These are phyloP conservation scores for Pseudocercospora crystallina DNA, from an alignment of 2,329 filamentous ascomycete species.

Conservation along the genomic window DNA sequence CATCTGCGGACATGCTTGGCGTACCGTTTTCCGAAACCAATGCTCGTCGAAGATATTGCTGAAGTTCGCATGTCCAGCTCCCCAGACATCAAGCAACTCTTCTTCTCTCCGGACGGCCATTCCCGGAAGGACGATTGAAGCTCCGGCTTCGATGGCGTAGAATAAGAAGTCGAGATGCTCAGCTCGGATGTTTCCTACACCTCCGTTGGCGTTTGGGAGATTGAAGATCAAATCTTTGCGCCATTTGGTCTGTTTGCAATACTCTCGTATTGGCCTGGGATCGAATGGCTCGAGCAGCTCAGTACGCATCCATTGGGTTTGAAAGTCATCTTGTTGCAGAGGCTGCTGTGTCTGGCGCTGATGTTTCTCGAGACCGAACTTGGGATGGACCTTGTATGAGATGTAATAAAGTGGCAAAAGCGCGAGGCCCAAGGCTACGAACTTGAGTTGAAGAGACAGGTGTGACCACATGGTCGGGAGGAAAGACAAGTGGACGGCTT, in stretches of 20 bases:
- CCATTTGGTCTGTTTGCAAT: constrained; percentile 41
- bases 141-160: constrained; percentile 49
- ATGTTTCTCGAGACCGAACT: constrained; percentile 8
- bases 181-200: constrained; percentile 46
- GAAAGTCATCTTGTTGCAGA: constrained; percentile 1
- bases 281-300: constrained; percentile 18
- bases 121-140: constrained; percentile 27
- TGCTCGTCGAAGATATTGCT: constrained; percentile 23
- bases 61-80: constrained; percentile 9
- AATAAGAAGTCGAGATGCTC: constrained; percentile 46
- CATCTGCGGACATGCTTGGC: constrained; percentile 22
- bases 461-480: too few species aligned
- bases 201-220: constrained; percentile 44
- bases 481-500: too few species aligned
- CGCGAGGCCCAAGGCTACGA: background rate
- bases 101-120: constrained; percentile 12
- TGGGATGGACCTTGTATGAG: constrained; percentile 22
- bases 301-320: constrained; percentile 16
- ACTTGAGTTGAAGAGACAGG: too few species aligned
- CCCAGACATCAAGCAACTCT: constrained; percentile 4
- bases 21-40: constrained; percentile 17
- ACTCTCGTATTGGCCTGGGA: constrained; percentile 9
- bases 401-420: constrained; percentile 23
- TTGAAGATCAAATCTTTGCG: constrained; percentile 41
- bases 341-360: background rate